A percentile compares a stretch with the other conserved stretches of the same genome.
phyloP scores from a whole-genome alignment of 129 eudicot species.

The Mikania micrantha region DNA sequence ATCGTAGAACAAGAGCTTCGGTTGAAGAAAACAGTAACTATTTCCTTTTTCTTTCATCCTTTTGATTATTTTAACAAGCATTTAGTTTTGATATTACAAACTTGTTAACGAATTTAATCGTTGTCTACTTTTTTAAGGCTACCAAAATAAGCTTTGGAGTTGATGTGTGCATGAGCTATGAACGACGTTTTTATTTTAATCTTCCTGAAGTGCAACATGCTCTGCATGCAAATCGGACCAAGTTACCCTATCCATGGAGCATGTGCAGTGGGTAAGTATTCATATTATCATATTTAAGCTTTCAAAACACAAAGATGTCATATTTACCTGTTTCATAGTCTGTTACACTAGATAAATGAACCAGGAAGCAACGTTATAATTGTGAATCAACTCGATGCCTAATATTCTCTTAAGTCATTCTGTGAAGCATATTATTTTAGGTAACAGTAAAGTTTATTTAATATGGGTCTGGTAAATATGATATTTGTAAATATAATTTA shows the following conservation, averaged over 20 bases:
- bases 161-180: constrained; percentile 83
- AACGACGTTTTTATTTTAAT: constrained; percentile 75
- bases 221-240: constrained; percentile 91
- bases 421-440: background rate
- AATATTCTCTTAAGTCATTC: background rate
- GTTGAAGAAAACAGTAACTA: constrained; percentile 52
- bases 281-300: background rate
- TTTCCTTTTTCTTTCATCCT: background rate
- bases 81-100: background rate
- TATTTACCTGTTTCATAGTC: background rate
- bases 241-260: constrained; percentile 66
- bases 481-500: no score
- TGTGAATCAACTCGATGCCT: background rate
- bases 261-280: constrained; percentile 92
- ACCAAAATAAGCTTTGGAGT: constrained; percentile 80
- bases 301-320: background rate
- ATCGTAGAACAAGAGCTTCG: constrained; percentile 88
- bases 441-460: background rate
- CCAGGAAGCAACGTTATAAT: background rate
- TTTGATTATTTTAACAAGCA: background rate
- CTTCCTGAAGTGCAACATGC: constrained; percentile 97
- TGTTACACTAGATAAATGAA: background rate
- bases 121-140: constrained; percentile 36
- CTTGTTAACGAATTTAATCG: background rate
- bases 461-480: no score